phyloP scores from a whole-genome alignment of 2,329 filamentous ascomycete species.

The Hypoxylon sp. region DNA sequence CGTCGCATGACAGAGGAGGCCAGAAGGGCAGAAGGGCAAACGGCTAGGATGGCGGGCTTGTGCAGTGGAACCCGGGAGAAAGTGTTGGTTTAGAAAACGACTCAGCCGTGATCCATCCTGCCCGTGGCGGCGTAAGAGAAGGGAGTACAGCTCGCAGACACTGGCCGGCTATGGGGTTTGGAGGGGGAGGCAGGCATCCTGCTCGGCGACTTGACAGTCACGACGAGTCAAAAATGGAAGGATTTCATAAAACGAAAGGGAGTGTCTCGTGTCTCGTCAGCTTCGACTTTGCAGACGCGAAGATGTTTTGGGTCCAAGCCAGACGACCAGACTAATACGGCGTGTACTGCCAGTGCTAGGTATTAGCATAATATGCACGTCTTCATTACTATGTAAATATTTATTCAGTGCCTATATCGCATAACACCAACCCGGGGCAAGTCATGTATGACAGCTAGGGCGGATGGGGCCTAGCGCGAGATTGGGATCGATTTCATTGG shows the following conservation, averaged over 20 bases:
- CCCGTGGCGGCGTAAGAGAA: background rate
- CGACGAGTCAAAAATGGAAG: background rate
- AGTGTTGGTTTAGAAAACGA: background rate
- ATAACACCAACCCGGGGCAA: too few relatives aligned
- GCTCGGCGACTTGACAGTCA: background rate
- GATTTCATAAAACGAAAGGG: background rate
- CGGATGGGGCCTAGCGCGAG: background rate
- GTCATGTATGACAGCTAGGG: background rate
- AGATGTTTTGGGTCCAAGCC: background rate
- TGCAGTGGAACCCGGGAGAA: background rate
- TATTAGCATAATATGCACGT: too few relatives aligned
- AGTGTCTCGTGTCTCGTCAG: background rate
- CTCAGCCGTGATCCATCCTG: background rate
- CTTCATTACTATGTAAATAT: too few relatives aligned
- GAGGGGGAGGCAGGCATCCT: background rate
- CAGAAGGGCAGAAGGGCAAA: conserved; percentile 26
- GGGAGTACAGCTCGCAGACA: too few relatives aligned
- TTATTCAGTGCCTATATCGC: too few relatives aligned
- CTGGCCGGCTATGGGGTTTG: background rate
- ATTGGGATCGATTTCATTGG: background rate
- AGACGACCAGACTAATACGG: background rate
- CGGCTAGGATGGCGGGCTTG: background rate
- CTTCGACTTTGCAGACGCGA: conserved; percentile 1
- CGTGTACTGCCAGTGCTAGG: background rate
- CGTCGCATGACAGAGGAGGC: conserved; percentile 26